Percentiles rank a stretch among this genome's conserved stretches.
These are phyloP conservation scores for Quercus variabilis DNA, from an alignment of 306 rosid genomes.

Conservation along the genomic window DNA sequence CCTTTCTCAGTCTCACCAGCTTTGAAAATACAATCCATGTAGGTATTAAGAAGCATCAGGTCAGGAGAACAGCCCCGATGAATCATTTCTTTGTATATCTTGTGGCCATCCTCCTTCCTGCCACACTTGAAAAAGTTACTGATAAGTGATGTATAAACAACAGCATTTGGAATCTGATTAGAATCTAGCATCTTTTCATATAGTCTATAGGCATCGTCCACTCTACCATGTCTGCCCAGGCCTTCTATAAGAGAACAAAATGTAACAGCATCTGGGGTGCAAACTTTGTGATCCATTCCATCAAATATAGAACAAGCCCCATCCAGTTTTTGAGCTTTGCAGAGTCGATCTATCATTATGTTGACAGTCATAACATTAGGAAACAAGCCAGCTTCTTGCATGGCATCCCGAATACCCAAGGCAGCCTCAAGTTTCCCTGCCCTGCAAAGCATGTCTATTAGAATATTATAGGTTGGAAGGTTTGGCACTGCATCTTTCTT, in stretches of 20 bases:
- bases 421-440: conserved; percentile 69
- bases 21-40: conserved; percentile 93
- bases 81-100: conserved; percentile 87
- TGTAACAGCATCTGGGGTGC: conserved; percentile 63
- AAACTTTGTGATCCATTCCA: conserved; percentile 74
- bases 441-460: conserved; percentile 82
- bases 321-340: conserved; percentile 80
- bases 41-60: conserved; percentile 75
- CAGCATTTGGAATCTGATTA: conserved; percentile 54
- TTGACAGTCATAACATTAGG: conserved; percentile 85
- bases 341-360: conserved; percentile 86
- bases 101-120: conserved; percentile 94
- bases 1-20: conserved; percentile 83
- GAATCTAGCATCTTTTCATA: conserved; percentile 91
- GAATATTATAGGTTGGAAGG: conserved; percentile 73
- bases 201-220: conserved; percentile 82
- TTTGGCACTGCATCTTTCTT: conserved; percentile 86
- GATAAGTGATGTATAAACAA: conserved; percentile 75
- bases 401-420: conserved; percentile 52
- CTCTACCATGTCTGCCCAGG: conserved; percentile 75
- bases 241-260: conserved; percentile 94
- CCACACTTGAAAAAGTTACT: conserved; percentile 82
- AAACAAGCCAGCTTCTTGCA: conserved; percentile 83
- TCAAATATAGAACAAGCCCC: conserved; percentile 86
- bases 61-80: conserved; percentile 71